These are phyloP conservation scores for Clonostachys solani DNA, from an alignment of 2,329 filamentous ascomycete genomes.

Conservation along the genomic window DNA sequence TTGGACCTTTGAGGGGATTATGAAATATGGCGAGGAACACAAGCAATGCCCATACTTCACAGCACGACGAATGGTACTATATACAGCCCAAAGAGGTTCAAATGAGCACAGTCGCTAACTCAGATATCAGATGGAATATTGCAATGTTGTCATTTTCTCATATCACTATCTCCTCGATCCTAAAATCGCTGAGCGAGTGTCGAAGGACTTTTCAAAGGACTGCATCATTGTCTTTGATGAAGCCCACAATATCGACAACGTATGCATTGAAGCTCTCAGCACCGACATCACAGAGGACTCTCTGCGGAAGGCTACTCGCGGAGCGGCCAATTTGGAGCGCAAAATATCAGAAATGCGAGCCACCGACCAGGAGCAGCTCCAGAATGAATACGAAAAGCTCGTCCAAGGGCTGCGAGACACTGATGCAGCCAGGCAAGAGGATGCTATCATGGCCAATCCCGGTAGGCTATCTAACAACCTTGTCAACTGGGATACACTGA, in stretches of 20 bases:
- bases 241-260: constrained; percentile 98
- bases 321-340: constrained; percentile 84
- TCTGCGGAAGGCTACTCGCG: constrained; percentile 81
- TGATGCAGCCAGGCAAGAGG: constrained; percentile 86
- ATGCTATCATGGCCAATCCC: constrained; percentile 96
- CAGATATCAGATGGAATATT: constrained; percentile 78
- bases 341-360: constrained; percentile 93
- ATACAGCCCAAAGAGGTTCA: not conserved
- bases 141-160: constrained; percentile 99
- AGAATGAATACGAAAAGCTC: constrained; percentile 92
- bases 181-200: constrained; percentile 94
- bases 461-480: constrained; percentile 24
- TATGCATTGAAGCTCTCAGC: constrained; percentile 95
- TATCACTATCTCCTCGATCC: constrained; percentile 98
- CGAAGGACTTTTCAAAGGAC: constrained; percentile 93
- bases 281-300: constrained; percentile 97
- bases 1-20: constrained; percentile 87
- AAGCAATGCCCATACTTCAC: constrained; percentile 99
- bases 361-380: constrained; percentile 90
- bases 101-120: constrained; percentile 2
- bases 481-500: not conserved
- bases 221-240: constrained; percentile 99
- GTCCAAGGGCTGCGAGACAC: constrained; percentile 87
- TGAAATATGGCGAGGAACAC: constrained; percentile 87
- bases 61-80: constrained; percentile 77